Evolutionary conservation across 2,329 filamentous ascomycete species (phyloP).

Genomic region (Curvularia sp.): DNA sequence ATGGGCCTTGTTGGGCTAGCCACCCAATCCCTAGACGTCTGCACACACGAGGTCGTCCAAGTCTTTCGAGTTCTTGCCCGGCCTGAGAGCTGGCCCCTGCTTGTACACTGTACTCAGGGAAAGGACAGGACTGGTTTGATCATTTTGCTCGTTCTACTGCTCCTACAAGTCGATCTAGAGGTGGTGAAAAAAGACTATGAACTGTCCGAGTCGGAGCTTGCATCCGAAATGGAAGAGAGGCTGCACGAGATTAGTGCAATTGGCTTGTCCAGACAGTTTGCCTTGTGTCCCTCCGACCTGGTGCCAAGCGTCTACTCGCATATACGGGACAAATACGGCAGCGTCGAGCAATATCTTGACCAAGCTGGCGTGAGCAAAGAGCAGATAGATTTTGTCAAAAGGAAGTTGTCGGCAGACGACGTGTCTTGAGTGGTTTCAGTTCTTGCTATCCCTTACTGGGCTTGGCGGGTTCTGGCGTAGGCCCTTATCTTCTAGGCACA

Average conservation of each 20-base stretch:
- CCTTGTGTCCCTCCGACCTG: slow-evolving; percentile 68
- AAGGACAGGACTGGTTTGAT: slow-evolving; percentile 84
- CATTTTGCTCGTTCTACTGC: slow-evolving; percentile 70
- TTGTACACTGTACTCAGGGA: slow-evolving; percentile 87
- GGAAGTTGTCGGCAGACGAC: slow-evolving; percentile 38
- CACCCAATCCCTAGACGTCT: slow-evolving; percentile 72
- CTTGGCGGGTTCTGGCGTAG: slow-evolving; percentile 10
- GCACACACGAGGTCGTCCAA: slow-evolving; percentile 65
- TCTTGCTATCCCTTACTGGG: slow-evolving; percentile 2
- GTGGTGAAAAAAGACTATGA: slow-evolving; percentile 76
- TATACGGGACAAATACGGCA: slow-evolving; percentile 68
- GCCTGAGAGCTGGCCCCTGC: slow-evolving; percentile 63
- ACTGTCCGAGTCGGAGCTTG: slow-evolving; percentile 67
- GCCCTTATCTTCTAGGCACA: slow-evolving; percentile 4
- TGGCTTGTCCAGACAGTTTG: slow-evolving; percentile 73
- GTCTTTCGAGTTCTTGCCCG: slow-evolving; percentile 60
- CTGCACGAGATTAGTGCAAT: slow-evolving; percentile 72
- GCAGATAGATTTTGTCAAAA: slow-evolving; percentile 45
- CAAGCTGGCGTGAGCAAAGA: slow-evolving; percentile 60
- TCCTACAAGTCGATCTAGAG: slow-evolving; percentile 62
- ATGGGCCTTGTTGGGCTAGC: slow-evolving; percentile 75
- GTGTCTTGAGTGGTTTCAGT: slow-evolving; percentile 14
- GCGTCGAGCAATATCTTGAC: slow-evolving; percentile 70
- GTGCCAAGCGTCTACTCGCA: slow-evolving; percentile 65
- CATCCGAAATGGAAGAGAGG: slow-evolving; percentile 66